Base-by-base conservation (phyloP, 768 basidiomycete species). In the Rhodosporidiobolus odoratus region DNA sequence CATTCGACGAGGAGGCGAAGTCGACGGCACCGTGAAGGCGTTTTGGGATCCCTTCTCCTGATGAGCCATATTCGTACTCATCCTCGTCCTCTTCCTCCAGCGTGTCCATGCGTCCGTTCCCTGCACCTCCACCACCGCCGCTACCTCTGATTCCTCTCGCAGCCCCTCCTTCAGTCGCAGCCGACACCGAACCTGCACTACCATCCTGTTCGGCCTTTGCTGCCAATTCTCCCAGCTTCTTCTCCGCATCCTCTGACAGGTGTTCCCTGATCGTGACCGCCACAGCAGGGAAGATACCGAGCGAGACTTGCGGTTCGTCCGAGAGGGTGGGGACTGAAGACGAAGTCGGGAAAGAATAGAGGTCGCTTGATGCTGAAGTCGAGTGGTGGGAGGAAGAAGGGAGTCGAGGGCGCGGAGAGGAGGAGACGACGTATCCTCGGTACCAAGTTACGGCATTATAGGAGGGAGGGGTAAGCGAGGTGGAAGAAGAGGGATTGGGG, bases 401-500 rank as follows among this genome's bases (percentile, higher is more conserved):
- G 50, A 63, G 40, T 8, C 41, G 59, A 13, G 68, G 61, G 40
- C 45, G 65, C 0, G 65, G 67, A 35, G 63, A 73, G 62, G 59
- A 65, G 15, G 68, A 74, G 38, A 61, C 73, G 69, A 86, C 90
- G 79, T 79, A 96, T 90, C 95, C 95, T 82, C 95, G 84, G 80
- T 92, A 97, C 95, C 95, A 98, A 23, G 87, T 80, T 27, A 90
- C 89, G 19, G 85, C 86, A 62, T 75, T n/a, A n/a, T n/a, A n/a
- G n/a, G n/a, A n/a, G n/a, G n/a, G n/a, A n/a, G n/a, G n/a, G n/a
- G n/a, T 73, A 23, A 72, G 72, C 47, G 90, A 23, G 50, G 37
- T 30, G 2, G 58, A 57, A 10, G 64, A 19, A 1, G 65, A 43
- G 10, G 66, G 41, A 32, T 40, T 58, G 8, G 62, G n/a, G 7